Percentiles rank a stretch among this genome's conserved stretches.
These are phyloP conservation scores for Globisporangium viniferum DNA, from an alignment of 352 stramenopile genomes.

Conservation along the genomic window DNA sequence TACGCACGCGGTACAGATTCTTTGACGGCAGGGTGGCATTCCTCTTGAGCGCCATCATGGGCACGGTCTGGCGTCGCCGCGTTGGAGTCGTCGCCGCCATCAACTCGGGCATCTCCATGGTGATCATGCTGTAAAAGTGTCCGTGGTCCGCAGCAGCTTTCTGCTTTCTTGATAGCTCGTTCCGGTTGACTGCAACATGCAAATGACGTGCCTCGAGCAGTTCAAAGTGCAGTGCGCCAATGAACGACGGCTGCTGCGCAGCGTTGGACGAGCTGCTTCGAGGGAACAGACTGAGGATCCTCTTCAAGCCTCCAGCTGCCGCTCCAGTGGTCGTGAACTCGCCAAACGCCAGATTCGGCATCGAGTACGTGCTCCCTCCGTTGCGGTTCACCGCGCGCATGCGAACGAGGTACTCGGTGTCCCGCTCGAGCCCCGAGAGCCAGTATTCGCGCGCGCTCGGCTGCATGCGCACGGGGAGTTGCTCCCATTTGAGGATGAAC, in stretches of 20 bases:
- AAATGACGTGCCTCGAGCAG: conserved; percentile 47
- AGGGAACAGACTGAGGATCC: conserved; percentile 16
- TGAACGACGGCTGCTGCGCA: conserved; percentile 36
- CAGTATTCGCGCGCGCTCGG: conserved; percentile 52
- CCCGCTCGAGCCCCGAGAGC: conserved; percentile 46
- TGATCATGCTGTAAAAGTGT: conserved; percentile 25
- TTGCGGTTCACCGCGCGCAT: conserved; percentile 62
- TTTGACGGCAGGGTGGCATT: conserved; percentile 1
- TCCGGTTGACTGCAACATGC: conserved; percentile 1
- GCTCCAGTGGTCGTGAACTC: conserved; percentile 39
- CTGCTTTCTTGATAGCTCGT: conserved; percentile 1
- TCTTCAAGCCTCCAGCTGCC: conserved; percentile 2
- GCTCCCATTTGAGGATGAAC: conserved; percentile 50
- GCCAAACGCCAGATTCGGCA: conserved; percentile 30
- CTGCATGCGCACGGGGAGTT: conserved; percentile 44
- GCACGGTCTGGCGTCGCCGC: conserved; percentile 14
- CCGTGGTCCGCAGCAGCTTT: conserved; percentile 13
- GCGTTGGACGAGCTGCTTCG: conserved; percentile 1
- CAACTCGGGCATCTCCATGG: conserved; percentile 22
- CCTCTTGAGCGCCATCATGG: background rate
- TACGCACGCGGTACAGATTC: conserved; percentile 44
- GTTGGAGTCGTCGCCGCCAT: conserved; percentile 1
- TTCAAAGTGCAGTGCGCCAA: conserved; percentile 59
- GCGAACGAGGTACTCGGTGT: conserved; percentile 60
- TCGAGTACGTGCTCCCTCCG: conserved; percentile 56